phyloP scores from a whole-genome alignment of 148 eudicot species.

The Rhododendron ferrugineum region DNA sequence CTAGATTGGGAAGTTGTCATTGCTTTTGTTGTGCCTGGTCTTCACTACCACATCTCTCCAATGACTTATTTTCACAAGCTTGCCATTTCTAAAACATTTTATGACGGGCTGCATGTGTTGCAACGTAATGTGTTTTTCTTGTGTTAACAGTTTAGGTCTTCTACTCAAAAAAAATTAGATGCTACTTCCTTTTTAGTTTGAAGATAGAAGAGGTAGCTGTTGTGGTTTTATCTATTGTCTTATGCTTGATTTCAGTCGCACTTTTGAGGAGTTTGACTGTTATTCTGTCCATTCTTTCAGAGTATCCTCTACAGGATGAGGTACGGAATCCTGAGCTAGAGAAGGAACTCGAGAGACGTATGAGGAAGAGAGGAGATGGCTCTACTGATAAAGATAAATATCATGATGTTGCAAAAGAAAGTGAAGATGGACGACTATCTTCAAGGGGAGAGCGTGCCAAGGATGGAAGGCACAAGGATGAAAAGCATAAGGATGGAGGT shows the following conservation, averaged over 20 bases:
- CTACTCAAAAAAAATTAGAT: not conserved
- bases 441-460: slow-evolving; percentile 51
- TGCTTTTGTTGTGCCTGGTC: not conserved
- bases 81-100: not conserved
- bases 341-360: slow-evolving; percentile 64
- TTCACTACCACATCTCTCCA: not conserved
- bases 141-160: not conserved
- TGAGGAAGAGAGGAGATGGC: slow-evolving; percentile 58
- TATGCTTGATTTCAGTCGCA: not conserved
- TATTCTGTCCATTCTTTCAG: slow-evolving; percentile 16
- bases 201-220: not conserved
- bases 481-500: slow-evolving; percentile 50
- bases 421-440: slow-evolving; percentile 46
- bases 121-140: not conserved
- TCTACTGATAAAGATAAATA: slow-evolving; percentile 59
- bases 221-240: not conserved
- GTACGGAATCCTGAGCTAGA: slow-evolving; percentile 47
- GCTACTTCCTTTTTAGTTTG: not conserved
- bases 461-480: slow-evolving; percentile 57
- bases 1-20: not conserved
- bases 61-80: not conserved
- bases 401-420: slow-evolving; percentile 47
- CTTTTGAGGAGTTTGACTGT: not conserved
- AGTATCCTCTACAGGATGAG: slow-evolving; percentile 35
- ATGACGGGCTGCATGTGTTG: not conserved